Base-by-base conservation (phyloP, 192 early-diverging fungal genomes). In the Irineochytrium annulatum region DNA sequence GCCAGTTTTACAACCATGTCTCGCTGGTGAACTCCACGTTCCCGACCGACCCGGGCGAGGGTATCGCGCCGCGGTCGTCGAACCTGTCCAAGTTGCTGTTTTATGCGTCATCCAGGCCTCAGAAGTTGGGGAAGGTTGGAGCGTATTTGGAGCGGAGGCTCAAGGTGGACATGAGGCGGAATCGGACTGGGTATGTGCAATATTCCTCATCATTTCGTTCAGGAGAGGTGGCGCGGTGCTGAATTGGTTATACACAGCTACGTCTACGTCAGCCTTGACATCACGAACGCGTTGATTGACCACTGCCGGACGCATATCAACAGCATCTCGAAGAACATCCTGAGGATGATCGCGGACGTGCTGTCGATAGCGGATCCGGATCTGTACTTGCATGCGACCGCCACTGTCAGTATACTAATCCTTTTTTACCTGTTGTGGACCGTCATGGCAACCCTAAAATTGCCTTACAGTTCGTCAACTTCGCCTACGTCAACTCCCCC, bases 111-210 rank as follows among this genome's bases (percentile, higher is more conserved):
- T 83, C 87, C 45, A 87, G 90, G 63, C 92, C 92, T 1, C 87
- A 88, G 14, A 97, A 97, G 69, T 77, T 94, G 48, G 78, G 86
- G 49, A 97, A 97, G 70, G 90, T 94, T 34, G 94, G 92, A 57
- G 72, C 74, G 3, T 92, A 84, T 67, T 72, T 97, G 24, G 88
- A 90, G 53, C 84, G 80, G 60, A 81, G 86, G 62, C 78, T 85
- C 16, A 69, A 74, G 31, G 67, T 70, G 33, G 92, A 97, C 55
- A 67, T 86, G 41, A 66, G 74, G 53, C 85, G 85, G 58, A 71
- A 71, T 37, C 64, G 74, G 41, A 77, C 70, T 54, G 65, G 81
- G 76, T 91, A 82, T 59, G 82, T 85, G n/a, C n/a, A n/a, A n/a
- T n/a, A n/a, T n/a, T n/a, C n/a, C n/a, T n/a, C n/a, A n/a, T n/a